phyloP scores from a whole-genome alignment of 805 yeast genomes.

The Kluyveromyces starmeri region DNA sequence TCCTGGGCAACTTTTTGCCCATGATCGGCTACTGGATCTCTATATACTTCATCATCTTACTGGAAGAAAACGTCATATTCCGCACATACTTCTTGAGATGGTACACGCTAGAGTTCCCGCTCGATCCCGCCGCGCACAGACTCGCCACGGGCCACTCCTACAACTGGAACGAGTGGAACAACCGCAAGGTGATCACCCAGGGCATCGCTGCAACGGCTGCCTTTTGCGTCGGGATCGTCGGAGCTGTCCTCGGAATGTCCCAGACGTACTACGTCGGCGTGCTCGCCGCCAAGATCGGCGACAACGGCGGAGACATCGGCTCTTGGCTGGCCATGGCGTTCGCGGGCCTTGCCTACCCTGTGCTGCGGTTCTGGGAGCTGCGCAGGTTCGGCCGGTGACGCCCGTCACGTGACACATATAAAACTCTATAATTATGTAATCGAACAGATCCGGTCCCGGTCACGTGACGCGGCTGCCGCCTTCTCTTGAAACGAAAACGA shows the following conservation, averaged over 20 bases:
- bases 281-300: constrained; percentile 55
- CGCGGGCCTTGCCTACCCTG: constrained; percentile 55
- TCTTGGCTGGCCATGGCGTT: constrained; percentile 72
- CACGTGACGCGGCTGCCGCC: no score
- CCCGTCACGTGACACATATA: constrained; percentile 9
- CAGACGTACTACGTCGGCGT: constrained; percentile 82
- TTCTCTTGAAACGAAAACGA: no score
- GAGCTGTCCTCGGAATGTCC: constrained; percentile 81
- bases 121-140: neutral
- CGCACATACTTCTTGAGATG: constrained; percentile 39
- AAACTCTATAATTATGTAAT: no score
- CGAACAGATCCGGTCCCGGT: no score
- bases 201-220: constrained; percentile 66
- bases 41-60: constrained; percentile 60
- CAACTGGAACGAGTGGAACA: constrained; percentile 72
- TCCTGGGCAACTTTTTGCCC: constrained; percentile 74
- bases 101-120: constrained; percentile 38
- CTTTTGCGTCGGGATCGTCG: constrained; percentile 63
- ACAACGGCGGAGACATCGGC: constrained; percentile 70
- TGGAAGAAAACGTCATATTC: constrained; percentile 68
- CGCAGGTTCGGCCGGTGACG: constrained; percentile 40
- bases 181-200: constrained; percentile 46
- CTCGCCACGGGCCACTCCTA: constrained; percentile 30
- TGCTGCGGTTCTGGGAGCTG: constrained; percentile 56
- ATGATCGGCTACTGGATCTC: constrained; percentile 91